A percentile compares a stretch with the other conserved stretches of the same genome.
phyloP scores from a whole-genome alignment of 192 early-diverging fungal genomes.

The Linnemannia exigua region DNA sequence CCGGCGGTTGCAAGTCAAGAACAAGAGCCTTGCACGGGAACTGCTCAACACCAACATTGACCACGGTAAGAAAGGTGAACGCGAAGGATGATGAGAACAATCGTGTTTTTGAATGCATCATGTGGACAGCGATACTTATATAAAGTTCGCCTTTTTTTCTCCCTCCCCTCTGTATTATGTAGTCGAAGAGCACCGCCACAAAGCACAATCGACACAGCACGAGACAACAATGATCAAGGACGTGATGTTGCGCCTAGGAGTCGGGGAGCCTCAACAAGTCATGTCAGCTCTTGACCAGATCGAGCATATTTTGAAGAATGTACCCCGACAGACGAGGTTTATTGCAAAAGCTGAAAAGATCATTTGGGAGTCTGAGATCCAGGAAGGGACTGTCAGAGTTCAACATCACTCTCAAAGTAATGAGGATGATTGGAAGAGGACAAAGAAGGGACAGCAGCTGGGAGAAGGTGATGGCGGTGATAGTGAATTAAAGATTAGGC shows the following conservation, averaged over 20 bases:
- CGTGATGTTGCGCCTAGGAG: conserved; percentile 18
- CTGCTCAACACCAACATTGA: conserved; percentile 3
- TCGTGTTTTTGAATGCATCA: not conserved
- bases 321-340: conserved; percentile 17
- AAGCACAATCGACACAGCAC: not conserved
- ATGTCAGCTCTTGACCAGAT: conserved; percentile 29
- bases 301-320: conserved; percentile 10
- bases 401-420: not conserved
- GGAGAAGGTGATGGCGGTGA: not conserved
- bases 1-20: conserved; percentile 26
- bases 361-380: conserved; percentile 49
- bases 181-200: not conserved
- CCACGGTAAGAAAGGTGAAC: conserved; percentile 21
- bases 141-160: not conserved
- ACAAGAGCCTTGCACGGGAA: conserved; percentile 27
- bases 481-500: not conserved
- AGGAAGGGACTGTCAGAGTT: conserved; percentile 31
- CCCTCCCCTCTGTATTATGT: not conserved
- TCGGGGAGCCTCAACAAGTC: conserved; percentile 18
- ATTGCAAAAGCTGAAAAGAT: conserved; percentile 38
- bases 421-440: not conserved
- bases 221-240: conserved; percentile 11
- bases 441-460: not conserved
- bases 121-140: not conserved
- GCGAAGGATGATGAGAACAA: not conserved